Conservation (phyloP, 352 stramenopile genomes). For the Pythium vanterpoolii region DNA sequence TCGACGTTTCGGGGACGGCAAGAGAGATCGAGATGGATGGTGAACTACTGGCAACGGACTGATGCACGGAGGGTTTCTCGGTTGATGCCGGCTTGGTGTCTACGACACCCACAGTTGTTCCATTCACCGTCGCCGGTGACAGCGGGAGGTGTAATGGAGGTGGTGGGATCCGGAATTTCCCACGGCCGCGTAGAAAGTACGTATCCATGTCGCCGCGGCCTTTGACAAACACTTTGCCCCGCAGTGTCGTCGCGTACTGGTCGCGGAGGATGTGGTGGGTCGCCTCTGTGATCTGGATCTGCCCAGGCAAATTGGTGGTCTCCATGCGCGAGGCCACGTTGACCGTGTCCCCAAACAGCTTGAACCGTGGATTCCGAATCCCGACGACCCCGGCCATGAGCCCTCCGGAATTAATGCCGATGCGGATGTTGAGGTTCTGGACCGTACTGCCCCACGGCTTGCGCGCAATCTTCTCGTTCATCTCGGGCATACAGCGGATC, state of each 20-base stretch:
- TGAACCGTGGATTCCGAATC: conserved; percentile 81
- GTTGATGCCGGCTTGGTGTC: neutral
- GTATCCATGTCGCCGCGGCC: conserved; percentile 81
- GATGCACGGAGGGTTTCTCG: too few relatives aligned
- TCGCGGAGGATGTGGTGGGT: conserved; percentile 64
- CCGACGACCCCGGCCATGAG: conserved; percentile 87
- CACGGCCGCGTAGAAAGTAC: conserved; percentile 70
- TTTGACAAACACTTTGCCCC: conserved; percentile 81
- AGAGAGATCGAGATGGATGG: too few relatives aligned
- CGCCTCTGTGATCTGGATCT: conserved; percentile 80
- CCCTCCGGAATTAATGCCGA: conserved; percentile 81
- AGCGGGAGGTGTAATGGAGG: conserved; percentile 11
- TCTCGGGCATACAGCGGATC: conserved; percentile 75
- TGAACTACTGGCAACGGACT: neutral
- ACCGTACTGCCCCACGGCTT: conserved; percentile 68
- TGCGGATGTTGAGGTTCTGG: conserved; percentile 78
- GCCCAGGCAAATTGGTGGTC: conserved; percentile 69
- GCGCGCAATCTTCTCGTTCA: conserved; percentile 65
- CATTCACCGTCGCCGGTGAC: too few relatives aligned
- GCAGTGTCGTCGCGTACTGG: conserved; percentile 63
- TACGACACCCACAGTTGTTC: neutral
- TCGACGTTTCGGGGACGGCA: neutral
- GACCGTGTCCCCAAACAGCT: conserved; percentile 86
- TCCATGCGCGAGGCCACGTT: conserved; percentile 87
- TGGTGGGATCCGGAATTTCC: conserved; percentile 55